phyloP scores from a whole-genome alignment of 2,329 filamentous ascomycete species.

The Fusarium nygamai region DNA sequence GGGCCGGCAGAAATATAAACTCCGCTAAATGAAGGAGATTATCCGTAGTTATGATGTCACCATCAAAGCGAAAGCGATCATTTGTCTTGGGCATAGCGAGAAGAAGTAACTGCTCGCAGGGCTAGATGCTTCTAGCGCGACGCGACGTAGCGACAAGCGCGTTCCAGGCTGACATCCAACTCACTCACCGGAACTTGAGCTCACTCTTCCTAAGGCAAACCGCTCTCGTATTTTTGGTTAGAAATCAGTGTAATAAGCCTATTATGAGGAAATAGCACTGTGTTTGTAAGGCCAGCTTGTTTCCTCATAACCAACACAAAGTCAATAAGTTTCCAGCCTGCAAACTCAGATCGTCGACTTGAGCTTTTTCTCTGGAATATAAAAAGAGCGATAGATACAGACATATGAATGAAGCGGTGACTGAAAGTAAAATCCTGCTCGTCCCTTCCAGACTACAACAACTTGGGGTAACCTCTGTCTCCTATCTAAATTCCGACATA shows the following conservation, averaged over 20 bases:
- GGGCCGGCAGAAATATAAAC: background rate
- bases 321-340: background rate
- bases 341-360: background rate
- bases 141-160: background rate
- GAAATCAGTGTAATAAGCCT: too few relatives aligned
- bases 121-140: background rate
- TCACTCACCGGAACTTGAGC: background rate
- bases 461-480: background rate
- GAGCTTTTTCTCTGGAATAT: background rate
- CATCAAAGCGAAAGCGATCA: background rate
- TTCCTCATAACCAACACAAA: background rate
- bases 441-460: background rate
- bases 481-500: background rate
- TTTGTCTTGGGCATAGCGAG: too few relatives aligned
- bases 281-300: rapidly evolving
- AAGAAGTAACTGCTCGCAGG: background rate
- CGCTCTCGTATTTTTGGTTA: too few relatives aligned
- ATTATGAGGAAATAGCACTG: rapidly evolving
- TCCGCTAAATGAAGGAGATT: background rate
- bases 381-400: background rate
- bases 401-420: background rate
- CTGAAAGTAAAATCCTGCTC: rapidly evolving
- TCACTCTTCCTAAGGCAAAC: too few relatives aligned
- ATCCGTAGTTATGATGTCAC: background rate
- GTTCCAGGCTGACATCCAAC: background rate